phyloP scores from a whole-genome alignment of 768 basidiomycete genomes.

The Lentinula sp. region DNA sequence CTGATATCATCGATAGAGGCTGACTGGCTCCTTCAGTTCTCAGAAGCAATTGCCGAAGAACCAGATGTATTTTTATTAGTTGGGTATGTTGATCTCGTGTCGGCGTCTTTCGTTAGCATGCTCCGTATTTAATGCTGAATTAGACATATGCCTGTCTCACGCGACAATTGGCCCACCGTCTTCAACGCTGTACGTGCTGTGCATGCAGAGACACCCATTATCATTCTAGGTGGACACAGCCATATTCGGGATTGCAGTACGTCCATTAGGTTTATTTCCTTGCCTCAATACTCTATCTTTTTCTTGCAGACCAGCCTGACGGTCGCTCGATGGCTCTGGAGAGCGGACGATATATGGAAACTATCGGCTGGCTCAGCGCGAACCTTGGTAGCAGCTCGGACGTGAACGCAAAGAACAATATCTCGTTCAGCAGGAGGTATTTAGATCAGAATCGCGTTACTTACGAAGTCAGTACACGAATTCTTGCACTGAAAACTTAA shows the following conservation, averaged over 20 bases:
- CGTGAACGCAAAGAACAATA: constrained; percentile 46
- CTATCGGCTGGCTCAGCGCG: constrained; percentile 74
- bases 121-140: constrained; percentile 3
- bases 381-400: constrained; percentile 21
- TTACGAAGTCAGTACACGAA: constrained; percentile 44
- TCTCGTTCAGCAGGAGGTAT: constrained; percentile 67
- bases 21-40: constrained; percentile 42
- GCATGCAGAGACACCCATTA: constrained; percentile 71
- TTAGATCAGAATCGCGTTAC: constrained; percentile 76
- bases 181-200: constrained; percentile 67
- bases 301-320: constrained; percentile 52
- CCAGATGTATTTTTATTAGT: constrained; percentile 80
- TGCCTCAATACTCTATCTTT: not conserved
- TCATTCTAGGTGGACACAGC: constrained; percentile 80
- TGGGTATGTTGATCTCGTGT: constrained; percentile 36
- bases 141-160: constrained; percentile 79
- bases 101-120: not conserved
- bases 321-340: constrained; percentile 74
- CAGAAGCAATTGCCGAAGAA: constrained; percentile 69
- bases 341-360: constrained; percentile 91
- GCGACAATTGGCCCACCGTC: constrained; percentile 68
- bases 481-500: constrained; percentile 5
- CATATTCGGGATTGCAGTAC: constrained; percentile 77
- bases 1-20: not conserved
- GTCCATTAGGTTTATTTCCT: constrained; percentile 8